Conservation (phyloP, 441 rosid genomes). For the Aleurites moluccanus region DNA sequence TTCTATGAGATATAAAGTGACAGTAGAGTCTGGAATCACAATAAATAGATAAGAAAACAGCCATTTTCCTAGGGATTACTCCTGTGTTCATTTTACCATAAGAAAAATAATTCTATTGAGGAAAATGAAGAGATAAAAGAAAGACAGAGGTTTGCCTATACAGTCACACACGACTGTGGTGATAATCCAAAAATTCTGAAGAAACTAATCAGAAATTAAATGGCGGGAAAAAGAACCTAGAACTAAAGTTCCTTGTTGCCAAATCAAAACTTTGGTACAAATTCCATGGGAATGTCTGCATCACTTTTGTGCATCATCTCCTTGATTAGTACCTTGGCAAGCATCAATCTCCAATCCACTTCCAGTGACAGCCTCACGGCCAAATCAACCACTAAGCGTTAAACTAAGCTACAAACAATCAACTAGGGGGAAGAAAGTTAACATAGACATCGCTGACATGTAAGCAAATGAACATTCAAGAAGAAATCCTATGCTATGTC, state of each 20-base stretch:
- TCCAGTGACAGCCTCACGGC: background rate
- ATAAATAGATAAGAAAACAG: background rate
- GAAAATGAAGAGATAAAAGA: background rate
- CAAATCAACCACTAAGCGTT: background rate
- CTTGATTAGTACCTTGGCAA: background rate
- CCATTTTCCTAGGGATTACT: background rate
- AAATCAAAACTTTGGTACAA: background rate
- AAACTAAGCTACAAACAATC: background rate
- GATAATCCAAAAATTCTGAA: background rate
- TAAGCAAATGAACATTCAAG: background rate
- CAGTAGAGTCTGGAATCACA: too few relatives aligned
- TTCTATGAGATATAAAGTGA: too few relatives aligned
- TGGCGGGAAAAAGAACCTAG: background rate
- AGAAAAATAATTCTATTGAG: background rate
- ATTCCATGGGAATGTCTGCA: background rate
- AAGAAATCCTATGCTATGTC: background rate
- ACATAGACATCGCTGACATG: background rate
- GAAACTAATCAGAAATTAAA: background rate
- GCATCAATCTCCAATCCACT: slow-evolving; percentile 1
- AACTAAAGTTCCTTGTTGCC: background rate
- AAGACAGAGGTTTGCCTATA: background rate
- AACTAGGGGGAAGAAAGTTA: background rate
- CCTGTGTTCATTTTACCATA: background rate
- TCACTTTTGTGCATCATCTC: background rate
- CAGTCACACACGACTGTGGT: background rate